Conservation (phyloP, 2,329 filamentous ascomycete genomes). For the Didymosphaeria variabile region DNA sequence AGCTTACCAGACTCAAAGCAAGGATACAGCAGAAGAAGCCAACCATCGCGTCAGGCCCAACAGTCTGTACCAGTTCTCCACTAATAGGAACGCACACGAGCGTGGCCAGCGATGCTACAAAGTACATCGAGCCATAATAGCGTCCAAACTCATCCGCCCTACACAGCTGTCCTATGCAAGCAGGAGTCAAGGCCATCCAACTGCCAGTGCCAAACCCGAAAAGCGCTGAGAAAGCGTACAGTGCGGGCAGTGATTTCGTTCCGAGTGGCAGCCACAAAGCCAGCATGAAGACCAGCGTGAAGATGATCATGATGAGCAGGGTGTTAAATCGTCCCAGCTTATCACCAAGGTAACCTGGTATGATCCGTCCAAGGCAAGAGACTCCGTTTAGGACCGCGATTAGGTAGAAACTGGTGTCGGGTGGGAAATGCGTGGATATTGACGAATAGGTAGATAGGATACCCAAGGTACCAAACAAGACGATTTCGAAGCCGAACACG, state of each 20-base stretch:
- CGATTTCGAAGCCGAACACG: conserved; percentile 48
- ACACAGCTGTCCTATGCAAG: conserved; percentile 60
- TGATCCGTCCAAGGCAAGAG: conserved; percentile 51
- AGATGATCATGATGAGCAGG: conserved; percentile 46
- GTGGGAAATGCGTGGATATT: conserved; percentile 44
- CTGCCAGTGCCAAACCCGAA: conserved; percentile 60
- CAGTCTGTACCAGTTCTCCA: conserved; percentile 46
- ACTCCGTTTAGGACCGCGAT: conserved; percentile 53
- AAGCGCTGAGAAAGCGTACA: conserved; percentile 53
- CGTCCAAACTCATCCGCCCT: conserved; percentile 58
- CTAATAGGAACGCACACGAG: conserved; percentile 48
- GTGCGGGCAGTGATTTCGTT: conserved; percentile 37
- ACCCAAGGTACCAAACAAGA: conserved; percentile 53
- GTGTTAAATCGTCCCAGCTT: conserved; percentile 54
- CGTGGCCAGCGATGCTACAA: conserved; percentile 47
- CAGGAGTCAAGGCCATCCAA: conserved; percentile 56
- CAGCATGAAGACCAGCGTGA: conserved; percentile 49
- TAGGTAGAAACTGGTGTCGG: conserved; percentile 47
- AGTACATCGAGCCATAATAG: conserved; percentile 60
- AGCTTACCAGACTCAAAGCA: conserved; percentile 40
- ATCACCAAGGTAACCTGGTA: conserved; percentile 53
- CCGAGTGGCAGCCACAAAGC: conserved; percentile 47
- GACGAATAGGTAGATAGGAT: conserved; percentile 54
- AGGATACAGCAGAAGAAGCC: conserved; percentile 46
- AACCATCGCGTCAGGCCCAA: conserved; percentile 45